Percentiles rank a stretch among this genome's conserved stretches.
These are phyloP conservation scores for Eimeria tenella DNA, from an alignment of 169 alveolate species.

Conservation along the genomic window DNA sequence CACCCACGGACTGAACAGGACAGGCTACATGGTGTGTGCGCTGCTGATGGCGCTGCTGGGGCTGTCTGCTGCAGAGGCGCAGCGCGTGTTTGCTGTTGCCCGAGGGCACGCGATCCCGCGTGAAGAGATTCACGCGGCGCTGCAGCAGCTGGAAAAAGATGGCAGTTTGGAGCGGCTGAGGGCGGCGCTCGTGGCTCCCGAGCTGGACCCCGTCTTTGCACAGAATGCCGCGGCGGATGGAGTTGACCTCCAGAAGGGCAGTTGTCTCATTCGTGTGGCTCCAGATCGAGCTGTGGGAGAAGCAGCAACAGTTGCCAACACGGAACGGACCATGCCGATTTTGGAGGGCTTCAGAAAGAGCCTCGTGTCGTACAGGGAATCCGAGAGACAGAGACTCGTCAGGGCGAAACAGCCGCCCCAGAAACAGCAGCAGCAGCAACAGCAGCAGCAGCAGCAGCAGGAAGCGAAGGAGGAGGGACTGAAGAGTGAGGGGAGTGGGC, in stretches of 20 bases:
- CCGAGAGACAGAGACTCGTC: not conserved
- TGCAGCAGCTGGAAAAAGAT: conserved; percentile 52
- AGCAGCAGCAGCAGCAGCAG: conserved; percentile 32
- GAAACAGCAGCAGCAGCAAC: conserved; percentile 40
- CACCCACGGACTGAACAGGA: conserved; percentile 73
- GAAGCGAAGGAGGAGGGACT: not conserved
- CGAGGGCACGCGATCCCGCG: conserved; percentile 37
- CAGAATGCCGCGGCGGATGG: conserved; percentile 37
- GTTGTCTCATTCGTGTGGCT: conserved; percentile 9
- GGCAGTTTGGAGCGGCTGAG: not conserved
- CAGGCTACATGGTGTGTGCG: conserved; percentile 51
- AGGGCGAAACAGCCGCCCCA: not conserved
- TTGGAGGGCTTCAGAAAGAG: conserved; percentile 23
- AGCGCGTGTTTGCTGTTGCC: conserved; percentile 12
- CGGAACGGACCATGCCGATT: not conserved
- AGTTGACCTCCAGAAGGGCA: conserved; percentile 21
- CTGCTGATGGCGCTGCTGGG: conserved; percentile 54
- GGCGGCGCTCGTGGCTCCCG: conserved; percentile 44
- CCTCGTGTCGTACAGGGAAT: not conserved
- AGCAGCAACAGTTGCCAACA: conserved; percentile 11
- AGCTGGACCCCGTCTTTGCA: not conserved
- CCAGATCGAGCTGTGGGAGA: not conserved
- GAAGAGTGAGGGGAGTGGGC: not conserved
- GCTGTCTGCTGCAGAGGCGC: conserved; percentile 49
- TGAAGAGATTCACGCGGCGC: conserved; percentile 23